Conservation (phyloP, 2,329 filamentous ascomycete species). For the Thielaviopsis musarum region DNA sequence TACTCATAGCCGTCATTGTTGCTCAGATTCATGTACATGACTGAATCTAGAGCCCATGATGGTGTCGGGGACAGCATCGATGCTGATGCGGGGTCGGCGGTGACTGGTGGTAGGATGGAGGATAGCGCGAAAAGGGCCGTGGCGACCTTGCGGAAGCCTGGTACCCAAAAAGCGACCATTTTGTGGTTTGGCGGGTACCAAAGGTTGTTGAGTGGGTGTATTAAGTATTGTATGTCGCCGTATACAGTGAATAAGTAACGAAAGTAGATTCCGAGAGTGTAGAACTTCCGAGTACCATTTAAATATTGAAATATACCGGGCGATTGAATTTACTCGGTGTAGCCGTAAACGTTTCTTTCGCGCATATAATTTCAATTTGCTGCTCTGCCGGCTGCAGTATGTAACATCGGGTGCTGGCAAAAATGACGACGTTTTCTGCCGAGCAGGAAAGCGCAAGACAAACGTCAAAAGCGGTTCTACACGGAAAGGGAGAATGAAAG, state of each 20-base stretch:
- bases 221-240: not conserved
- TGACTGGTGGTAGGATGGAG: not conserved
- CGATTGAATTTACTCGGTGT: too few species aligned
- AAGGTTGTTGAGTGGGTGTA: not conserved
- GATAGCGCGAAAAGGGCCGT: not conserved
- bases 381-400: too few species aligned
- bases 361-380: too few species aligned
- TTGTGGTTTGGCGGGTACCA: not conserved
- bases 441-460: too few species aligned
- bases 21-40: not conserved
- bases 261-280: not conserved
- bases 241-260: not conserved
- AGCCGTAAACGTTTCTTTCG: too few species aligned
- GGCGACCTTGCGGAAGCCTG: not conserved
- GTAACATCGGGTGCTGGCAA: too few species aligned
- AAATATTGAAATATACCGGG: too few species aligned
- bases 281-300: too few species aligned
- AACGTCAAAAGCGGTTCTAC: too few species aligned
- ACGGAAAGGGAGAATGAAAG: too few species aligned
- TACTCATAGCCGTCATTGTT: conserved; percentile 17
- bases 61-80: not conserved
- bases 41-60: not conserved
- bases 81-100: not conserved
- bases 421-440: too few species aligned
- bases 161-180: not conserved